Percentiles rank a stretch among this genome's conserved stretches.
These are phyloP conservation scores for Fusarium piperis DNA, from an alignment of 2,329 filamentous ascomycete species.

Conservation along the genomic window DNA sequence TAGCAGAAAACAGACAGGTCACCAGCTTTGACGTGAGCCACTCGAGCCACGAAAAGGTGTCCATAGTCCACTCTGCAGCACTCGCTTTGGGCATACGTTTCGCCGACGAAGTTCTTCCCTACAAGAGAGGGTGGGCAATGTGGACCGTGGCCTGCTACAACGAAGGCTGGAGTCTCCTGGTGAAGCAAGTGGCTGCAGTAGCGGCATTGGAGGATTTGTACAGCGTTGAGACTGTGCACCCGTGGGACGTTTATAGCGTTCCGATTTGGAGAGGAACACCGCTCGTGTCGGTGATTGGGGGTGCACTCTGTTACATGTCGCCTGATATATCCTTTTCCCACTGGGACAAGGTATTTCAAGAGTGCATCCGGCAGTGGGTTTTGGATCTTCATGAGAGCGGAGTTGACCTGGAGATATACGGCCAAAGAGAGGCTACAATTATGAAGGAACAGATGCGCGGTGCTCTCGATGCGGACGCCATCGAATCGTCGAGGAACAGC, in stretches of 20 bases:
- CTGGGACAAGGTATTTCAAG: constrained; percentile 36
- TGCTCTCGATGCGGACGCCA: constrained; percentile 31
- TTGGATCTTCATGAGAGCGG: constrained; percentile 12
- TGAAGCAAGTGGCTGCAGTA: not conserved
- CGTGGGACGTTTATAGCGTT: constrained; percentile 35
- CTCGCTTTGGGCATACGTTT: constrained; percentile 32
- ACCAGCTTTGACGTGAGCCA: not conserved
- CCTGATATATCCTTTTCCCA: not conserved
- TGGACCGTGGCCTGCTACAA: not conserved
- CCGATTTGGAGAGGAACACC: constrained; percentile 39
- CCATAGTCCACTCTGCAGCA: constrained; percentile 40
- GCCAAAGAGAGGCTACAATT: constrained; percentile 10
- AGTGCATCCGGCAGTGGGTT: constrained; percentile 28
- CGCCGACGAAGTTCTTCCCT: no score
- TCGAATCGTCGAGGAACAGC: constrained; percentile 4
- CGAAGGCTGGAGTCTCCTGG: constrained; percentile 12
- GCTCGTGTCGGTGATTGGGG: constrained; percentile 37
- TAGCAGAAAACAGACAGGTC: not conserved
- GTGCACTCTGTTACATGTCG: constrained; percentile 38
- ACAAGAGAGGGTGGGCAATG: no score
- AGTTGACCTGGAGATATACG: constrained; percentile 39
- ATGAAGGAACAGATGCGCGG: constrained; percentile 4
- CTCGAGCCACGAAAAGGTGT: constrained; percentile 28
- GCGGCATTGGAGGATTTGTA: constrained; percentile 12
- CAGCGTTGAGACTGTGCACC: constrained; percentile 26